These are phyloP conservation scores for Euphorbia neoarborescens DNA, from an alignment of 441 rosid species.

Conservation along the genomic window DNA sequence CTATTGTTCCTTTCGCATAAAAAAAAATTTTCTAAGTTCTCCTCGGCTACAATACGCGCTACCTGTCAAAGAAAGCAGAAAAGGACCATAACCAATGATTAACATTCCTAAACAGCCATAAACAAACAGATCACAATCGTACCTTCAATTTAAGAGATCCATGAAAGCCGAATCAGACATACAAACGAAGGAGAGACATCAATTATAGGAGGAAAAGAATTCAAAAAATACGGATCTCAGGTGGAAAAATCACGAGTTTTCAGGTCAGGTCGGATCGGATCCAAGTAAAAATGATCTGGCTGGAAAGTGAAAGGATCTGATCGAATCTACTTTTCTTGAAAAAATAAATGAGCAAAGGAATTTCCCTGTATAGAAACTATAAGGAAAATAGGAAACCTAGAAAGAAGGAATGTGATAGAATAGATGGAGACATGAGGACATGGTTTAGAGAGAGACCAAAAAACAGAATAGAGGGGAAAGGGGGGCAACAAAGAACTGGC, in stretches of 20 bases:
- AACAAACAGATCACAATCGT: slow-evolving; percentile 14
- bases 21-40: neutral
- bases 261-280: slow-evolving; percentile 27
- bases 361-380: slow-evolving; percentile 14
- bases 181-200: neutral
- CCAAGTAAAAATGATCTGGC: slow-evolving; percentile 17
- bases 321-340: slow-evolving; percentile 17
- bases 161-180: slow-evolving; percentile 9
- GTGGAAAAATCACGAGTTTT: slow-evolving; percentile 14
- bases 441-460: slow-evolving; percentile 4
- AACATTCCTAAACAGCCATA: neutral
- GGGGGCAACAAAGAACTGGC: slow-evolving; percentile 15
- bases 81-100: neutral
- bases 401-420: slow-evolving; percentile 16
- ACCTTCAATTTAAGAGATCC: slow-evolving; percentile 15
- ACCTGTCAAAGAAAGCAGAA: neutral
- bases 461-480: slow-evolving; percentile 8
- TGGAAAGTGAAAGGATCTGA: slow-evolving; percentile 33
- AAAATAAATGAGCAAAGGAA: neutral
- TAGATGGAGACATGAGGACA: slow-evolving; percentile 1
- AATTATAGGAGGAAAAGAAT: slow-evolving; percentile 13
- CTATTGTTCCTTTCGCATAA: neutral
- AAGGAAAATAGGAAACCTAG: slow-evolving; percentile 32
- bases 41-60: neutral
- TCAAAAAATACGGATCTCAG: slow-evolving; percentile 23